These are phyloP conservation scores for Pontederia paniculata DNA, from an alignment of 176 grass and related monocot species.

Conservation along the genomic window DNA sequence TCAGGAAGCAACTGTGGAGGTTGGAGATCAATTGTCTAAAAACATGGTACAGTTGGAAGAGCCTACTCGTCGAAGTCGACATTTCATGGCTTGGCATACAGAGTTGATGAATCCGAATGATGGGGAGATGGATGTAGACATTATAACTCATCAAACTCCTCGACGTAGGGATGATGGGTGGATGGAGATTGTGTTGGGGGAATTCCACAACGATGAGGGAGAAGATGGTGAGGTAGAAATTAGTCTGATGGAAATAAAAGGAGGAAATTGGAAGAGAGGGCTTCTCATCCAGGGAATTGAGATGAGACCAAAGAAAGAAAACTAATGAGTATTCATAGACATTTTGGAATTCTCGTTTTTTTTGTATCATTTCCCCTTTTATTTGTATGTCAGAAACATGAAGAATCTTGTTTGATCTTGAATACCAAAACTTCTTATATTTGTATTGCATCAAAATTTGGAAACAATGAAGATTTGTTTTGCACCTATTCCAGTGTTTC, in stretches of 20 bases:
- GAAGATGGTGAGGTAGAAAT: constrained; percentile 31
- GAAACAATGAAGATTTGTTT: no score
- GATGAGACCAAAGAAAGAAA: constrained; percentile 30
- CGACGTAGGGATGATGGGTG: constrained; percentile 27
- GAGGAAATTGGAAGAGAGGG: constrained; percentile 41
- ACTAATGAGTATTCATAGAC: no score
- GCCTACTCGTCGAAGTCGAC: no score
- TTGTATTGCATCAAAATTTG: no score
- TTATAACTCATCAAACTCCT: constrained; percentile 26
- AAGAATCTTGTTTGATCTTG: no score
- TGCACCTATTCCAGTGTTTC: no score
- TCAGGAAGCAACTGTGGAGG: constrained; percentile 8
- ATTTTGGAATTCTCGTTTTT: no score
- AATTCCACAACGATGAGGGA: constrained; percentile 17
- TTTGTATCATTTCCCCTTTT: no score
- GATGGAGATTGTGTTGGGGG: constrained; percentile 45
- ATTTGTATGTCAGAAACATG: no score
- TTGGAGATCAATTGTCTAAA: background rate
- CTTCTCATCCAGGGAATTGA: constrained; percentile 68
- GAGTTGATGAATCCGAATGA: background rate
- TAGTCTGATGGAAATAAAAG: constrained; percentile 25
- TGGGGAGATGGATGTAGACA: constrained; percentile 1
- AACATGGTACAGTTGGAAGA: background rate
- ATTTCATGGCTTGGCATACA: no score
- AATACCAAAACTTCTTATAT: no score